These are phyloP conservation scores for Mucor saturninus DNA, from an alignment of 371 early-diverging fungal genomes.

Conservation along the genomic window DNA sequence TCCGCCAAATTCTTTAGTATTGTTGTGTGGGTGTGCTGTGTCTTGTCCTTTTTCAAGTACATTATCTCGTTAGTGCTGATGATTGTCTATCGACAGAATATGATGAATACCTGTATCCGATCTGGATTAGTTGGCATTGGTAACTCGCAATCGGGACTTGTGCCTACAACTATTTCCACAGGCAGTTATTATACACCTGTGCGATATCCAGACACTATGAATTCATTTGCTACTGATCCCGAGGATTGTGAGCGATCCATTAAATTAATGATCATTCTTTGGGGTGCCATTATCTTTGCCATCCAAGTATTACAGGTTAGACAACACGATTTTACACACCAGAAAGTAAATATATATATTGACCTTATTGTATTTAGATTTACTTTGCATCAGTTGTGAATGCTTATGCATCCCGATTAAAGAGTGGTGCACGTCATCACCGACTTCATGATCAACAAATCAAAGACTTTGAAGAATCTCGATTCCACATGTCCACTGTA, in stretches of 20 bases:
- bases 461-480: slow-evolving; percentile 58
- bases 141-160: slow-evolving; percentile 40
- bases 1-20: slow-evolving; percentile 50
- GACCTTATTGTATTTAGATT: slow-evolving; percentile 22
- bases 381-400: slow-evolving; percentile 57
- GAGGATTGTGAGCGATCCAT: slow-evolving; percentile 38
- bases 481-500: slow-evolving; percentile 61
- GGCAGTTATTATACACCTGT: slow-evolving; percentile 51
- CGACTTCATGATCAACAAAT: slow-evolving; percentile 57
- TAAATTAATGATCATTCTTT: slow-evolving; percentile 37
- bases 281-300: slow-evolving; percentile 43
- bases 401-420: slow-evolving; percentile 49
- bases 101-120: slow-evolving; percentile 47
- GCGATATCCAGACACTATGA: slow-evolving; percentile 45
- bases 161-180: slow-evolving; percentile 31
- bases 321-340: not conserved
- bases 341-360: not conserved
- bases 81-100: slow-evolving; percentile 33
- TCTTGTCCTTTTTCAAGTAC: slow-evolving; percentile 47
- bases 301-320: slow-evolving; percentile 48
- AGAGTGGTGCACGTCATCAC: slow-evolving; percentile 56
- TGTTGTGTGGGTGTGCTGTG: slow-evolving; percentile 48
- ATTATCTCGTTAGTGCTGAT: slow-evolving; percentile 46
- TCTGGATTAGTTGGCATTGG: slow-evolving; percentile 48
- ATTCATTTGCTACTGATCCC: slow-evolving; percentile 35